Conservation (phyloP, 225 moss, liverwort and hornwort species). For the Antitrichia curtipendula region DNA sequence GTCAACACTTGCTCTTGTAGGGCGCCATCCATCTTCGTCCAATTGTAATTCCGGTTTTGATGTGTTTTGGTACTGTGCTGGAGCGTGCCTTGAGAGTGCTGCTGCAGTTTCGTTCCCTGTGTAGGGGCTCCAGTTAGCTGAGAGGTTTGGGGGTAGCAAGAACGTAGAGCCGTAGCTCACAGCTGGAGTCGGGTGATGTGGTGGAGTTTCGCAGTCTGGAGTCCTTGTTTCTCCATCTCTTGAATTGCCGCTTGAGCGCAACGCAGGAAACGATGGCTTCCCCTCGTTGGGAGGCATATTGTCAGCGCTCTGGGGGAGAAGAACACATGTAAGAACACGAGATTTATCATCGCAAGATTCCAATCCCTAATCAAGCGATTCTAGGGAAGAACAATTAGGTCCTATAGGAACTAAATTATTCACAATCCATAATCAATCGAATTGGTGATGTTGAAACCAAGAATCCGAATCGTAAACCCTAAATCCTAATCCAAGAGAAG, state of each 20-base stretch:
- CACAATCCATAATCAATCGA: not conserved
- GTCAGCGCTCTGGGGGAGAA: not conserved
- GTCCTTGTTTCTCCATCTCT: not conserved
- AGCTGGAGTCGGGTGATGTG: conserved; percentile 1
- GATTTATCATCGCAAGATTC: not conserved
- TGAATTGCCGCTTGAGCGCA: conserved; percentile 19
- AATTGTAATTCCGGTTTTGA: not conserved
- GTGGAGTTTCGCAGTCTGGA: not conserved
- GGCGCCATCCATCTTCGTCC: conserved; percentile 5
- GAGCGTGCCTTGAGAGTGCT: not conserved
- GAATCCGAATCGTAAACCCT: not conserved
- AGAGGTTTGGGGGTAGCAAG: not conserved
- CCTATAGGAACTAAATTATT: not conserved
- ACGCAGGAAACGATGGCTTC: conserved; percentile 27
- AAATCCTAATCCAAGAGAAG: not conserved
- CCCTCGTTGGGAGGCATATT: conserved; percentile 34
- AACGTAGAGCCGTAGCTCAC: not conserved
- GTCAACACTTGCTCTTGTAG: not conserved
- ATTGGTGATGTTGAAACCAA: not conserved
- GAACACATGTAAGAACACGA: not conserved
- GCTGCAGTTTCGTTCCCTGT: not conserved
- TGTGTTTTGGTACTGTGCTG: conserved; percentile 4
- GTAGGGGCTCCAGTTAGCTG: conserved; percentile 42
- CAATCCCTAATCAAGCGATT: not conserved
- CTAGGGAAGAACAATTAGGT: not conserved